These are phyloP conservation scores for Cryphonectria nitschkei DNA, from an alignment of 2,329 filamentous ascomycete genomes.

Conservation along the genomic window DNA sequence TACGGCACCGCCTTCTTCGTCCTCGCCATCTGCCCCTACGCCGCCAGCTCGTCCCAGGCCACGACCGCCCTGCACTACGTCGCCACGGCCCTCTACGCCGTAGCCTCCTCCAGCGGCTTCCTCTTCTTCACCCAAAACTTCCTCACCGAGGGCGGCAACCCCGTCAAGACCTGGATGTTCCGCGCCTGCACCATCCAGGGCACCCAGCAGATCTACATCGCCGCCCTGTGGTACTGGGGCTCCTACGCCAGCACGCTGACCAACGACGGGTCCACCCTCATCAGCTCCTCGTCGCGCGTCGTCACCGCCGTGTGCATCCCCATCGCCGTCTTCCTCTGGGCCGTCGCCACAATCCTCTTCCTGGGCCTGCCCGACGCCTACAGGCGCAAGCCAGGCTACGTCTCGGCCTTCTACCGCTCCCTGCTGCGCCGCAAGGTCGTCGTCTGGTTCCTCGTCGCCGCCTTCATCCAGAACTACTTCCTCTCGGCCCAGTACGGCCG, in stretches of 20 bases:
- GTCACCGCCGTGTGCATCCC: constrained; percentile 52
- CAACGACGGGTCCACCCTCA: constrained; percentile 40
- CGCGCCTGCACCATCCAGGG: constrained; percentile 70
- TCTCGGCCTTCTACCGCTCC: constrained; percentile 65
- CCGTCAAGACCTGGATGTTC: constrained; percentile 69
- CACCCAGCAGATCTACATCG: constrained; percentile 68
- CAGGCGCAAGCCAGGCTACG: constrained; percentile 60
- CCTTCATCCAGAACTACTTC: constrained; percentile 67
- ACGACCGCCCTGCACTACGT: constrained; percentile 58
- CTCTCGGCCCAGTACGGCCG: constrained; percentile 65
- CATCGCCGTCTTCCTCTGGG: constrained; percentile 59
- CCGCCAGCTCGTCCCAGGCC: constrained; percentile 41
- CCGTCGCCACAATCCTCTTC: constrained; percentile 56
- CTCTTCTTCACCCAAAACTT: constrained; percentile 71
- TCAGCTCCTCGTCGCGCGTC: constrained; percentile 39
- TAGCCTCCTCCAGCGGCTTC: constrained; percentile 64
- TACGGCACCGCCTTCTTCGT: constrained; percentile 67
- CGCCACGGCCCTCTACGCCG: constrained; percentile 64
- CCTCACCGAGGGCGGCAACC: constrained; percentile 61
- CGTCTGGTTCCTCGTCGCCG: constrained; percentile 64
- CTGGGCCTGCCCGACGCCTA: constrained; percentile 67
- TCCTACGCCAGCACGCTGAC: constrained; percentile 46
- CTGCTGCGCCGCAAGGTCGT: constrained; percentile 64
- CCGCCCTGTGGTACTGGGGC: constrained; percentile 71
- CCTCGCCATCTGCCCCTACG: constrained; percentile 65